Evolutionary conservation across 202 grass and related monocot genomes (phyloP).

Genomic region (Schoenoplectus triqueter): DNA sequence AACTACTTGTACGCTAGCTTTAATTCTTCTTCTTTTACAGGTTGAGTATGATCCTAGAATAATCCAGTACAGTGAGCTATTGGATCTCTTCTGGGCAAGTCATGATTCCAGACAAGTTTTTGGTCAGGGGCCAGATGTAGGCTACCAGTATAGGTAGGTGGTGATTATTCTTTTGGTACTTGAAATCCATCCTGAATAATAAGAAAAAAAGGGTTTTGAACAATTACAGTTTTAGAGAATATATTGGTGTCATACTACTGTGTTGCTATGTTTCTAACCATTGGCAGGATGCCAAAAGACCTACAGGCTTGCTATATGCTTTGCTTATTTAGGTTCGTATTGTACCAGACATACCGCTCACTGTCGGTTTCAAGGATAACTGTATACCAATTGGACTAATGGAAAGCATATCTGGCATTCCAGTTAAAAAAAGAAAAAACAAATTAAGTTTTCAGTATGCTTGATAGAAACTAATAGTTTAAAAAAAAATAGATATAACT

Average conservation of each 20-base stretch:
- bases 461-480: neutral
- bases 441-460: neutral
- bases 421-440: neutral
- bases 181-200: neutral
- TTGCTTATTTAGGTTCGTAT: conserved; percentile 1
- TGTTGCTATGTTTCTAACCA: neutral
- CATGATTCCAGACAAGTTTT: conserved; percentile 91
- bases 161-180: neutral
- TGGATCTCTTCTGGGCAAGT: conserved; percentile 91
- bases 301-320: neutral
- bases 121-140: conserved; percentile 98
- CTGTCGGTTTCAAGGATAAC: neutral
- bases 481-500: neutral
- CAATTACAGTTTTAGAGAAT: neutral
- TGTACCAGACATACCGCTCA: neutral
- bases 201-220: neutral
- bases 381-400: neutral
- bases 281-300: neutral
- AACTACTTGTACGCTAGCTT: neutral
- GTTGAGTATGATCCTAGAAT: conserved; percentile 75
- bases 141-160: conserved; percentile 84
- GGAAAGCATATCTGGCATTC: neutral
- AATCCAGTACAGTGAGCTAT: conserved; percentile 86
- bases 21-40: conserved; percentile 40
- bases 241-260: neutral